Base-by-base conservation (phyloP, 441 rosid genomes). In the Hura crepitans region DNA sequence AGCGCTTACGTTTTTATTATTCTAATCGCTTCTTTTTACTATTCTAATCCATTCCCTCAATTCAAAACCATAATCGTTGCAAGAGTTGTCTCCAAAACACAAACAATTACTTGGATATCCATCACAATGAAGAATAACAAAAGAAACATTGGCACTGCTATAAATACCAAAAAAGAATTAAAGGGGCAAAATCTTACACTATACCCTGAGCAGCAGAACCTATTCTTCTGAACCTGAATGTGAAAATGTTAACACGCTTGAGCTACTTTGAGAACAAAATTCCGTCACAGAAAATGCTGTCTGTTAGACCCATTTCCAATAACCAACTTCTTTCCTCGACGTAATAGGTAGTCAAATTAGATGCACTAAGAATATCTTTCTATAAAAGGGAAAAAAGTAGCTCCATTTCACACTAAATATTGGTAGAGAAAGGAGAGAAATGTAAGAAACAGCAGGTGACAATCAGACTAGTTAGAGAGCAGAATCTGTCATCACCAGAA, bases 401-500 rank as follows among this genome's bases (percentile, higher is more conserved):
- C n/a, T n/a, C n/a, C n/a, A n/a, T n/a, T n/a, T n/a, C n/a, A n/a
- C n/a, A n/a, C n/a, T n/a, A 4, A 27, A 27, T 33, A 47, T 33
- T 25, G 35, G 51, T 67, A 37, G 55, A 11, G 20, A 25, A 23
- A 66, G 33, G 49, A 18, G 23, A 15, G 20, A 31, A n/a, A n/a
- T n/a, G n/a, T n/a, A n/a, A 55, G 64, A 47, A 59, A 33, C 37
- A 42, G 67, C 13, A 20, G 78, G 68, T 7, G 42, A 73, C 66
- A 55, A 71, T 71, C 67, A 76, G 73, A 74, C 78, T 74, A 71
- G 84, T 81, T 72, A 77, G 78, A 55, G 47, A 70, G 76, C 62
- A 74, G 77, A 64, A 56, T 70, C 69, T 63, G 68, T 74, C n/a
- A n/a, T n/a, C n/a, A 57, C 61, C 72, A 75, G 68, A 74, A 74